A percentile compares a stretch with the other conserved stretches of the same genome.
These are phyloP conservation scores for Solanum corneliomulleri DNA, from an alignment of 257 asterid genomes.

Conservation along the genomic window DNA sequence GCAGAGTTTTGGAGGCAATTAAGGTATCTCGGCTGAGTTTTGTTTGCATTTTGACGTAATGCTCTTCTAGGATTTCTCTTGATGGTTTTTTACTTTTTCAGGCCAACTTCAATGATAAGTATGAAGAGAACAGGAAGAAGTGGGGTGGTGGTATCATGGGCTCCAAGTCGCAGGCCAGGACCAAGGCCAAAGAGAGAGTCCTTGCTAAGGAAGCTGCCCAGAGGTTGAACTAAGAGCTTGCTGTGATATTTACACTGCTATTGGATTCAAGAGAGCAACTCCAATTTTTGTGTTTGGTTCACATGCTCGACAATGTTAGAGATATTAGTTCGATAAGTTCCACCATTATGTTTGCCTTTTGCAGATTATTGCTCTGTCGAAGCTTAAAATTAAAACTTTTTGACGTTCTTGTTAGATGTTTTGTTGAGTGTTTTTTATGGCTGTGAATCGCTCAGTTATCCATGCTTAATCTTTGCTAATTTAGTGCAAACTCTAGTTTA, in stretches of 20 bases:
- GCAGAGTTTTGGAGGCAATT: slow-evolving; percentile 28
- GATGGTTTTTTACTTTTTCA: neutral
- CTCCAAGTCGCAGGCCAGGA: slow-evolving; percentile 33
- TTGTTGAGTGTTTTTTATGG: neutral
- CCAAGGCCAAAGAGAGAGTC: slow-evolving; percentile 36
- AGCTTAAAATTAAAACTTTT: neutral
- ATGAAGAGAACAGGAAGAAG: slow-evolving; percentile 26
- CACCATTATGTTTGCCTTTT: neutral
- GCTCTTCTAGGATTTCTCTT: neutral
- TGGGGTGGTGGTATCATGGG: slow-evolving; percentile 48
- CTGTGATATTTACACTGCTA: neutral
- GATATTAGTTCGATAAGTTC: neutral
- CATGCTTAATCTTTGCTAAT: neutral
- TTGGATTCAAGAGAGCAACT: neutral
- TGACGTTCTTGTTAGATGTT: neutral
- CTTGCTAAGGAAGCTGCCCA: slow-evolving; percentile 35
- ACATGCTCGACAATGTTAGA: neutral
- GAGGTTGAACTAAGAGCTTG: slow-evolving; percentile 10
- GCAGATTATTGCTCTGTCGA: neutral
- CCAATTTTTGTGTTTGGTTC: neutral
- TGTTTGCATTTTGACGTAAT: neutral
- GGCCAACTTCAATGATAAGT: slow-evolving; percentile 43
- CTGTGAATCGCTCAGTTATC: neutral
- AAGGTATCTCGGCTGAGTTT: slow-evolving; percentile 9
- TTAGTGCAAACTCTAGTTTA: neutral